Evolutionary conservation across 2,329 filamentous ascomycete genomes (phyloP), one percentile per base, ranked within the genome.

Genomic region (Phialophora chinensis): DNA sequence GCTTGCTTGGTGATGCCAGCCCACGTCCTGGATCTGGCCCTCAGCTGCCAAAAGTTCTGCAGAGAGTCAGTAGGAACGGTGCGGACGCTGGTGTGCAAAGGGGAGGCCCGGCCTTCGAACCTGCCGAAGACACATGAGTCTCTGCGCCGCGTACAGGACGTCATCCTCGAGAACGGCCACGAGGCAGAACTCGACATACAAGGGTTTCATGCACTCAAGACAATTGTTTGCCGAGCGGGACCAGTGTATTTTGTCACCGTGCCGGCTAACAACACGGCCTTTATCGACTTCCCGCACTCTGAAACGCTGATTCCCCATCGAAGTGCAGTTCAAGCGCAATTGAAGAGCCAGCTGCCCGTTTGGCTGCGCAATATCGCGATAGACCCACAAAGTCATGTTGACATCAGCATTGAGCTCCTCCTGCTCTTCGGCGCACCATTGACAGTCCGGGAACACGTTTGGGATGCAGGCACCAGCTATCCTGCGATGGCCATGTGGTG

Each of bases 151-250:
- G 17, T 49, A 49, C 44, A 20, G 17, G 44, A 49, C 20, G 20
- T 49, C 44, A 49, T 49, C 20, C 44, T 49, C 44, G 44, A 49
- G 44, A 23, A 49, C 44, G 44, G 44, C 10, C 44, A 49, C 44
- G 17, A 49, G 10, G 44, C 44, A 4, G 17, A 49, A 49, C 17
- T 49, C 44, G 44, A 49, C 44, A 7, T 49, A n/a, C 44, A 49
- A 49, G 20, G 17, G 11, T 49, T 49, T 20, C 44, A n/a, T 7
- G 44, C 20, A 11, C 44, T 49, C 17, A 49, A 49, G 44, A 49
- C 44, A 49, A 49, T 49, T 23, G 44, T 49, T 23, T 49, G 44
- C 44, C 44, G 17, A n/a, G 44, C 17, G 2, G 44, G 44, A 7
- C 3, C 6, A 20, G 44, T 49, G 44, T 49, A 49, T 49, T 20